phyloP scores from a whole-genome alignment of 441 rosid species.

The Populus trichocarpa region DNA sequence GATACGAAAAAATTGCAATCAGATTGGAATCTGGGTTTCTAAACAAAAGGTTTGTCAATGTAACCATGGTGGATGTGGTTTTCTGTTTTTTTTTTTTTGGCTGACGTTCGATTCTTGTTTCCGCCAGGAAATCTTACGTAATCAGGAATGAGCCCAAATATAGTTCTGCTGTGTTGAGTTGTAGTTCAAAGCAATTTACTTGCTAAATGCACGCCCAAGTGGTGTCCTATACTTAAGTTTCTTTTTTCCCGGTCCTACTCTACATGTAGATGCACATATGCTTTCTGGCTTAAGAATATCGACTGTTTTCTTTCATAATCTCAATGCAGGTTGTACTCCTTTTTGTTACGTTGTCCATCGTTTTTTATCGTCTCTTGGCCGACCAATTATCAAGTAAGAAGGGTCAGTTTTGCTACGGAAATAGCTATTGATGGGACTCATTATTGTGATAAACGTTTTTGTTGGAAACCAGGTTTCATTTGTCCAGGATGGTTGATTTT shows the following conservation, averaged over 20 bases:
- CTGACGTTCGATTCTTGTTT: constrained; percentile 2
- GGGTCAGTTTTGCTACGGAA: constrained; percentile 13
- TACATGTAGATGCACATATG: too few species aligned
- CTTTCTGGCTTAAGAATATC: neutral
- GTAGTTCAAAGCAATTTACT: neutral
- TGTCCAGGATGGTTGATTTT: constrained; percentile 1
- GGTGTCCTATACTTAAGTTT: neutral
- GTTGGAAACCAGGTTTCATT: neutral
- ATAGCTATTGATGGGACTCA: neutral
- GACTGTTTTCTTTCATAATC: constrained; percentile 5
- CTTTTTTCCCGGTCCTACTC: too few species aligned
- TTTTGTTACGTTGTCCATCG: constrained; percentile 51
- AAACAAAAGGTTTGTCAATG: constrained; percentile 45
- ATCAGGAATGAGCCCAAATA: constrained; percentile 21
- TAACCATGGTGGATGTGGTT: neutral
- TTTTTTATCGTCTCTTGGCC: constrained; percentile 34
- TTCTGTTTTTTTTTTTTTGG: neutral
- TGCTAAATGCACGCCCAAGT: neutral
- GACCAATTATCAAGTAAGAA: constrained; percentile 27
- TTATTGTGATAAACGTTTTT: neutral
- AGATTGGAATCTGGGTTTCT: constrained; percentile 62
- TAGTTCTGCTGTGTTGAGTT: constrained; percentile 46
- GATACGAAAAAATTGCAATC: constrained; percentile 59
- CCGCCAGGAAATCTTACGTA: constrained; percentile 57
- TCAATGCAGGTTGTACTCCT: constrained; percentile 46